phyloP scores from a whole-genome alignment of 2,329 filamentous ascomycete genomes.

The Pseudocercospora pini-densiflorae region DNA sequence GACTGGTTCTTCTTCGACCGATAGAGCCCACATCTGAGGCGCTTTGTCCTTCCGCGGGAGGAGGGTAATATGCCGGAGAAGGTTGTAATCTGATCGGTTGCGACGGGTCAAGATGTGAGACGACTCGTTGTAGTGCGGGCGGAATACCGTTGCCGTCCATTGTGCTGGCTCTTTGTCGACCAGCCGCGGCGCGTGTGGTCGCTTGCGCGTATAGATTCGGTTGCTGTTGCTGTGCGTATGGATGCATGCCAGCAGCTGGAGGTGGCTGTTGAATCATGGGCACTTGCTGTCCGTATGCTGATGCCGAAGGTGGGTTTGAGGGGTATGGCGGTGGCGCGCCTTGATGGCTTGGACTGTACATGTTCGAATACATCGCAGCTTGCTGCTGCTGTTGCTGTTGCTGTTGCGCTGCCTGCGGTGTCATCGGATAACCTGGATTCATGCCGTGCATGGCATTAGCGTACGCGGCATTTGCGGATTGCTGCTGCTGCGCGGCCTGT shows the following conservation, averaged over 20 bases:
- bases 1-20: constrained; percentile 68
- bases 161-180: constrained; percentile 87
- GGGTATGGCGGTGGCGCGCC: constrained; percentile 80
- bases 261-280: constrained; percentile 64
- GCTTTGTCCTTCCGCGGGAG: constrained; percentile 80
- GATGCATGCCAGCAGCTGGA: constrained; percentile 44
- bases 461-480: constrained; percentile 48
- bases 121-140: constrained; percentile 88
- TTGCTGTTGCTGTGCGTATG: constrained; percentile 57
- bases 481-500: constrained; percentile 44
- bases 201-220: constrained; percentile 77
- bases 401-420: constrained; percentile 32
- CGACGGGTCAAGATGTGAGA: constrained; percentile 92
- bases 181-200: constrained; percentile 66
- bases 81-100: constrained; percentile 93
- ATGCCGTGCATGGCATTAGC: constrained; percentile 36
- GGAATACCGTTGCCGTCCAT: constrained; percentile 96
- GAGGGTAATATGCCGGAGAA: constrained; percentile 95
- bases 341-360: constrained; percentile 71
- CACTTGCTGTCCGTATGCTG: constrained; percentile 72
- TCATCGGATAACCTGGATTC: constrained; percentile 49
- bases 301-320: constrained; percentile 60
- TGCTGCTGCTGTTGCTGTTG: constrained; percentile 43
- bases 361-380: constrained; percentile 73
- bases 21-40: constrained; percentile 68